Conservation (phyloP, 2,329 filamentous ascomycete species). For the Tolypocladium tropicale region DNA sequence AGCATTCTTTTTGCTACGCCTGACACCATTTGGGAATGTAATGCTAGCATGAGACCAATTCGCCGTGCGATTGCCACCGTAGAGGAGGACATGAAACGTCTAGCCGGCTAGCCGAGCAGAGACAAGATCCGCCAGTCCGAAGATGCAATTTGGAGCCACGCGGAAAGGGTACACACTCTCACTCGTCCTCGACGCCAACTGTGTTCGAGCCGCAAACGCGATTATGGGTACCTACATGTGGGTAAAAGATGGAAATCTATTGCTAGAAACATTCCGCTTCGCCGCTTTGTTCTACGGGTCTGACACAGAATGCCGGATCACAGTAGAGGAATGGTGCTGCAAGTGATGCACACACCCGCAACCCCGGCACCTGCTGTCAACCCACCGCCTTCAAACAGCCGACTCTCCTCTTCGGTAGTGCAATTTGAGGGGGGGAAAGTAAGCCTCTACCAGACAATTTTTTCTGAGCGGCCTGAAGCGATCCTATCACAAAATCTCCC, state of each 20-base stretch:
- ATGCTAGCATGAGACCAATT: too few relatives aligned
- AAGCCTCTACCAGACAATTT: too few relatives aligned
- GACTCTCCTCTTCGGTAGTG: not conserved
- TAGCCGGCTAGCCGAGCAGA: not conserved
- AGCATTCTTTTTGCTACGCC: not conserved
- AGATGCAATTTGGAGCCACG: not conserved
- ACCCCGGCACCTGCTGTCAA: slow-evolving; percentile 1
- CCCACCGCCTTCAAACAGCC: slow-evolving; percentile 2
- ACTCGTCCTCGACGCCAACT: not conserved
- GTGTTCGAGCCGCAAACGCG: not conserved
- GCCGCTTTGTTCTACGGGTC: not conserved
- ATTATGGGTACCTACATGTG: not conserved
- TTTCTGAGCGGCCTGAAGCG: not conserved
- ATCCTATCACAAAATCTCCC: not conserved
- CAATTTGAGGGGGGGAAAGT: not conserved
- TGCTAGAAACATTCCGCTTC: not conserved
- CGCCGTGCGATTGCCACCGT: too few relatives aligned
- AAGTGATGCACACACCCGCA: slow-evolving; percentile 1
- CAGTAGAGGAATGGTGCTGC: not conserved
- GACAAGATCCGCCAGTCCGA: not conserved
- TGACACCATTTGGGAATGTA: too few relatives aligned
- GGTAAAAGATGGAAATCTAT: not conserved
- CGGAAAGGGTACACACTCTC: too few relatives aligned
- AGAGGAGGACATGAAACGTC: not conserved
- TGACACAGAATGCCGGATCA: not conserved